These are phyloP conservation scores for Aspergillus neoniger DNA, from an alignment of 2,329 filamentous ascomycete species.

Conservation along the genomic window DNA sequence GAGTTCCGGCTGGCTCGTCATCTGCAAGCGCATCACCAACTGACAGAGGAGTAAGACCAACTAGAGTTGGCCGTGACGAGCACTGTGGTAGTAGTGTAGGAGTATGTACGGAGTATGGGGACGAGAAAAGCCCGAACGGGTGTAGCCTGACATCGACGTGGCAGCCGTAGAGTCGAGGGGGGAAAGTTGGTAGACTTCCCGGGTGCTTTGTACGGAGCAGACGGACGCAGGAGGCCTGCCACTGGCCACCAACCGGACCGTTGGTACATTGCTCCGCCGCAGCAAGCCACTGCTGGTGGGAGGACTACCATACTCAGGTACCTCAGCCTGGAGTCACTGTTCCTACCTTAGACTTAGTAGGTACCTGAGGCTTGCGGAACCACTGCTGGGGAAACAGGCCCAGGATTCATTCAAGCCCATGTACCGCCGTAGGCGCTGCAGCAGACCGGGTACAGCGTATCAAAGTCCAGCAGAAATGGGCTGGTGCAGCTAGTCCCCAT, in stretches of 20 bases:
- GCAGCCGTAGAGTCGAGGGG: constrained; percentile 25
- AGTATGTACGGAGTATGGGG: background rate
- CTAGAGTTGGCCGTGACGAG: background rate
- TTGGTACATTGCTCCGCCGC: background rate
- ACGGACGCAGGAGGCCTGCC: constrained; percentile 12
- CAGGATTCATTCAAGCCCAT: background rate
- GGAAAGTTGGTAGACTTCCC: constrained; percentile 14
- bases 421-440: constrained; percentile 19
- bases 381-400: background rate
- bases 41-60: constrained; percentile 7
- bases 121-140: constrained; percentile 16
- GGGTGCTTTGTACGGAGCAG: constrained; percentile 15
- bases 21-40: constrained; percentile 12
- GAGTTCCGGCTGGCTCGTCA: constrained; percentile 13
- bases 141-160: constrained; percentile 26
- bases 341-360: background rate
- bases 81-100: constrained; percentile 1
- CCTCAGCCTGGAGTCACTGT: background rate
- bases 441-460: constrained; percentile 10
- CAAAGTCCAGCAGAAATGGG: background rate
- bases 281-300: background rate
- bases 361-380: background rate
- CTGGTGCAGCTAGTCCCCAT: background rate
- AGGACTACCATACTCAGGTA: background rate
- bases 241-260: constrained; percentile 3